Evolutionary conservation across 2,329 filamentous ascomycete genomes (phyloP).

Genomic region (Nakataea oryzae): DNA sequence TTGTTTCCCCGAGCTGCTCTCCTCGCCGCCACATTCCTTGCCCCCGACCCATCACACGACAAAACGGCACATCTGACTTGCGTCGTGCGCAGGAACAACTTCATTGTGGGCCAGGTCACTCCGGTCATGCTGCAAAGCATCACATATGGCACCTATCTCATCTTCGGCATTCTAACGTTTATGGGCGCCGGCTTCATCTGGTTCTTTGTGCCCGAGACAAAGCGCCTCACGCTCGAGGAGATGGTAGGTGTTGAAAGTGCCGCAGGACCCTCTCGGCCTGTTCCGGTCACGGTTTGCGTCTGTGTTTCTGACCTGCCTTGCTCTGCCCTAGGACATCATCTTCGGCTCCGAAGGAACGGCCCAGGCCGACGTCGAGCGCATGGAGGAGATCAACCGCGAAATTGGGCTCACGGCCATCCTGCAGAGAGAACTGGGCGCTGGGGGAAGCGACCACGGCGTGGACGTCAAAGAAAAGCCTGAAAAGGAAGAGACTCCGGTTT

Average conservation of each 20-base stretch:
- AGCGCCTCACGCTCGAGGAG: conserved; percentile 52
- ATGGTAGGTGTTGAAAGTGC: conserved; percentile 30
- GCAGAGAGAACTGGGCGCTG: conserved; percentile 1
- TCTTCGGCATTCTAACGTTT: conserved; percentile 57
- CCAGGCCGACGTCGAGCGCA: conserved; percentile 56
- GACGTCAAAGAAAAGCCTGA: neutral
- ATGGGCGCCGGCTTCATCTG: conserved; percentile 51
- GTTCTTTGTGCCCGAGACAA: conserved; percentile 56
- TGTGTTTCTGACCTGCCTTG: neutral
- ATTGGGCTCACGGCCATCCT: conserved; percentile 47
- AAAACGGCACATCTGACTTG: neutral
- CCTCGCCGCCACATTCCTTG: neutral
- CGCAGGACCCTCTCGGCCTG: neutral
- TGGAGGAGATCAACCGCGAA: conserved; percentile 62
- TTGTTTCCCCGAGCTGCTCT: neutral
- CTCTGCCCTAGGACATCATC: conserved; percentile 41
- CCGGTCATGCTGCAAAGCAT: conserved; percentile 56
- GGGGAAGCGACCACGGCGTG: neutral
- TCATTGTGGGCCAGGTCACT: conserved; percentile 58
- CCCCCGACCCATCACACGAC: neutral
- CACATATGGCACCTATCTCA: conserved; percentile 60
- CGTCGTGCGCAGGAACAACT: conserved; percentile 33
- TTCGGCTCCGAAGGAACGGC: conserved; percentile 59
- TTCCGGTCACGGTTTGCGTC: neutral
- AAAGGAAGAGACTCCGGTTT: neutral